Base-by-base conservation (phyloP, 805 yeast species). In the Candida xiaguanensis region DNA sequence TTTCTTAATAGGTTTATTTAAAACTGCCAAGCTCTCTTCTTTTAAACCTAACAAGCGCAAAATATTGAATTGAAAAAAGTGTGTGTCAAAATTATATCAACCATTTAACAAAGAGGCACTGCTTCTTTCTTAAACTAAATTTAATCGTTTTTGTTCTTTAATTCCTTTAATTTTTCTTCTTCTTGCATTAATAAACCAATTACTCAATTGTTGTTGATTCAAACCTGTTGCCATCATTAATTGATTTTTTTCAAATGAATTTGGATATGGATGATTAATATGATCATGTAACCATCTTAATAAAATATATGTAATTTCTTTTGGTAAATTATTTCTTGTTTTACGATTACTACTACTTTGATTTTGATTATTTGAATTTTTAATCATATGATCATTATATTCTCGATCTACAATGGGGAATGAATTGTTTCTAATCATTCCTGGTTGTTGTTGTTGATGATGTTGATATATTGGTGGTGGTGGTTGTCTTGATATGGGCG, bases 161-260 rank as follows among this genome's bases (percentile, higher is more conserved):
- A 77, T 59, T 31, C 58, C 51, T 53, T 72, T 75, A 37, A 86
- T 74, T 53, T 84, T 79, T 49, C 95, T 69, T 52, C 95, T 71
- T 50, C 95, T 75, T 14, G 91, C 95, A 56, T 86, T 86, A 53
- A 86, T 87, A 52, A 86, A 86, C 95, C 95, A 86, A 55, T 86
- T 87, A 48, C 85, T 75, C 44, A 86, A 71, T 59, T 86, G 95
- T 44, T 84, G 87, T 59, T 82, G 79, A 46, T 86, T 83, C 54
- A 86, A 70, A 0, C 93, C 91, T 0, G 95, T 86, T 54, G 74
- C 71, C 48, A 72, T 67, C 71, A 84, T 75, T 40, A 86, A 67
- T 51, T 77, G 78, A 45, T 75, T 72, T 64, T 87, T 86, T 51
- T 86, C 95, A 34, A 78, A 76, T 39, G 84, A 84, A 38, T 85